Percentiles rank a stretch among this genome's conserved stretches.
phyloP scores from a whole-genome alignment of 1,284 basidiomycete species.

The Ustilago sp. region DNA sequence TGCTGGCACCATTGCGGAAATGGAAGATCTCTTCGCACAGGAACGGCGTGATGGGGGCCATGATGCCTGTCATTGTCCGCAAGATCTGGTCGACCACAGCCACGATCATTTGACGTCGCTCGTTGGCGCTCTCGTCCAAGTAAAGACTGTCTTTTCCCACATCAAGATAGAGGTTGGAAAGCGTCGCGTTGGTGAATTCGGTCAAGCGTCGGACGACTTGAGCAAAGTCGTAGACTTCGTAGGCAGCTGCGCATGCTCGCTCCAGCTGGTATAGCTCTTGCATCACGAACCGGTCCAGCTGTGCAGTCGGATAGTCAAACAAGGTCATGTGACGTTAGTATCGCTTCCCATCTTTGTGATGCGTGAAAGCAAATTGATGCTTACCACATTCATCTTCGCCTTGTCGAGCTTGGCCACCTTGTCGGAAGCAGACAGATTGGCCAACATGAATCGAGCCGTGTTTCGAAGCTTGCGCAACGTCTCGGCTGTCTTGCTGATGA shows the following conservation, averaged over 20 bases:
- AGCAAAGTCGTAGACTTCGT: slow-evolving; percentile 83
- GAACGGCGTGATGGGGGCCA: slow-evolving; percentile 90
- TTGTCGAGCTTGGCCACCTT: slow-evolving; percentile 22
- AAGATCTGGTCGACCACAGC: slow-evolving; percentile 82
- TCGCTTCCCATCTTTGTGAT: not conserved
- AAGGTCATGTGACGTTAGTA: not conserved
- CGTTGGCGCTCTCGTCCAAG: slow-evolving; percentile 75
- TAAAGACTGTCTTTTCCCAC: slow-evolving; percentile 92
- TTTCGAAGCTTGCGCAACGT: slow-evolving; percentile 88
- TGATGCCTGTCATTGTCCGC: slow-evolving; percentile 77
- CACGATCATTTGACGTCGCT: slow-evolving; percentile 77
- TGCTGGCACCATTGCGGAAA: slow-evolving; percentile 61
- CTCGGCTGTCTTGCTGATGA: slow-evolving; percentile 82
- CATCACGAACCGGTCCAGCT: slow-evolving; percentile 78
- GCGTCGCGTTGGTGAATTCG: slow-evolving; percentile 71
- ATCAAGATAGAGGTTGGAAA: slow-evolving; percentile 83
- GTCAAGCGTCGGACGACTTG: slow-evolving; percentile 73
- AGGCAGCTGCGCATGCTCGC: slow-evolving; percentile 76
- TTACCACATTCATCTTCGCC: slow-evolving; percentile 30
- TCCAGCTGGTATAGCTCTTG: slow-evolving; percentile 84
- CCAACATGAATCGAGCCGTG: slow-evolving; percentile 88
- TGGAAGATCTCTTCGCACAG: slow-evolving; percentile 89
- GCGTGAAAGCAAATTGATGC: not conserved
- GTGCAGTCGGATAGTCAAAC: slow-evolving; percentile 1
- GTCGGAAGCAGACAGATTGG: slow-evolving; percentile 73